Conservation (phyloP, 1,284 basidiomycete genomes). For the Malassezia dermatis region DNA sequence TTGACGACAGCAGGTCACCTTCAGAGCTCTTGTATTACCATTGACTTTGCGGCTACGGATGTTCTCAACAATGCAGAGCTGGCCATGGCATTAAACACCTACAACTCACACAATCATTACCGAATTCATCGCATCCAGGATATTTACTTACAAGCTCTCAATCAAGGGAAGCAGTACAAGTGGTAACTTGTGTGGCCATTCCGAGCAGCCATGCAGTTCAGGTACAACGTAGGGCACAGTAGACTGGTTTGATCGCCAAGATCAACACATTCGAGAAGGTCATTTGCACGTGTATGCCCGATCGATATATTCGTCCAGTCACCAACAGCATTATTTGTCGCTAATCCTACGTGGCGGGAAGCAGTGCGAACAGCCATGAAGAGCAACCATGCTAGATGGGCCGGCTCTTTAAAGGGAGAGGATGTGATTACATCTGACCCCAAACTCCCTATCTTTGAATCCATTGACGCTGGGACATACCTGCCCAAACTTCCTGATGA, state of each 20-base stretch:
- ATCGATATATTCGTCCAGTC: not conserved
- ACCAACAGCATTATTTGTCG: not conserved
- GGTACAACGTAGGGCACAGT: too few relatives aligned
- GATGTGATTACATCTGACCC: not conserved
- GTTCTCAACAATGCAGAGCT: not conserved
- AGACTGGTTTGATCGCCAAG: not conserved
- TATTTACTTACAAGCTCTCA: not conserved
- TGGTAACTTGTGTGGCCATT: not conserved
- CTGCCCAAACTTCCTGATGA: not conserved
- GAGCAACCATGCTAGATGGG: not conserved
- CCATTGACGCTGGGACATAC: not conserved
- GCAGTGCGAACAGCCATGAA: not conserved
- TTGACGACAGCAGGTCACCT: slow-evolving; percentile 4
- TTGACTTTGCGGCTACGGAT: slow-evolving; percentile 4
- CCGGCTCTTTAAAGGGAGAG: not conserved
- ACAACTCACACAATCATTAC: slow-evolving; percentile 3
- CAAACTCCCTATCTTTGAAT: not conserved
- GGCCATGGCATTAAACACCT: slow-evolving; percentile 8
- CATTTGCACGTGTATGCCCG: not conserved
- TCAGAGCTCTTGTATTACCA: not conserved
- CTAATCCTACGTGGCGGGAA: not conserved
- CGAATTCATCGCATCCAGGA: slow-evolving; percentile 7
- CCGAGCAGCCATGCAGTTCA: too few relatives aligned
- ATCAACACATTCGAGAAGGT: not conserved
- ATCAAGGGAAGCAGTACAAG: slow-evolving; percentile 2